A percentile compares a stretch with the other conserved stretches of the same genome.
Evolutionary conservation across 2,329 filamentous ascomycete genomes (phyloP).

Genomic region (Hirsutella minnesotensis): DNA sequence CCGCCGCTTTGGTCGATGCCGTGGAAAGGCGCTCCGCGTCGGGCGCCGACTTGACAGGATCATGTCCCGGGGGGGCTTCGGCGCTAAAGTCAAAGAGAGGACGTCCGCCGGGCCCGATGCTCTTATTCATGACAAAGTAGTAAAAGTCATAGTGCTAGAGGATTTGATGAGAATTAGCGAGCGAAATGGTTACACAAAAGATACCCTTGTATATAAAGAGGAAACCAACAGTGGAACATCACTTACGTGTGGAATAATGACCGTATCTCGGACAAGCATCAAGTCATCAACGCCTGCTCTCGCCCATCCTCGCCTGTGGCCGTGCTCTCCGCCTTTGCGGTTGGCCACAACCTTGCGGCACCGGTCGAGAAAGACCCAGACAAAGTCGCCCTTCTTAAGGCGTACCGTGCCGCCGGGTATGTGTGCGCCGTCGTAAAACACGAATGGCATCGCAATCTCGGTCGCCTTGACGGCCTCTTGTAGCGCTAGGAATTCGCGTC

Average conservation of each 20-base stretch:
- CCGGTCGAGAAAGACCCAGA: conserved; percentile 89
- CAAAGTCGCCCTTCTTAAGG: conserved; percentile 83
- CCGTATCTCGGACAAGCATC: conserved; percentile 78
- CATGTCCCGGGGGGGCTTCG: conserved; percentile 27
- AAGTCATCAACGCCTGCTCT: conserved; percentile 89
- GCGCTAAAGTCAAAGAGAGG: conserved; percentile 65
- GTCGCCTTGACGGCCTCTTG: conserved; percentile 83
- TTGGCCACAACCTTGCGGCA: conserved; percentile 85
- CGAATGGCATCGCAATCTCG: conserved; percentile 84
- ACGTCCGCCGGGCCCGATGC: conserved; percentile 56
- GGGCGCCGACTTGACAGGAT: background rate
- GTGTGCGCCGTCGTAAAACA: conserved; percentile 93
- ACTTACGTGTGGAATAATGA: conserved; percentile 90
- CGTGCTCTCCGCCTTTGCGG: conserved; percentile 58
- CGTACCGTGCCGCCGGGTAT: conserved; percentile 73
- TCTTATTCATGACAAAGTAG: conserved; percentile 89
- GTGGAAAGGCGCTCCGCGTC: conserved; percentile 15
- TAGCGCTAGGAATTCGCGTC: conserved; percentile 69
- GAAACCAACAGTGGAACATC: background rate
- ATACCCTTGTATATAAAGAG: too few species aligned
- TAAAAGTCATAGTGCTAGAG: conserved; percentile 90
- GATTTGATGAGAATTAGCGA: background rate
- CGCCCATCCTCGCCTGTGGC: conserved; percentile 74
- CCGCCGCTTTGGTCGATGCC: conserved; percentile 23
- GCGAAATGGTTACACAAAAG: background rate